Percentiles rank a stretch among this genome's conserved stretches.
These are phyloP conservation scores for Rhizopogon vesiculosus DNA, from an alignment of 768 basidiomycete species.

Conservation along the genomic window DNA sequence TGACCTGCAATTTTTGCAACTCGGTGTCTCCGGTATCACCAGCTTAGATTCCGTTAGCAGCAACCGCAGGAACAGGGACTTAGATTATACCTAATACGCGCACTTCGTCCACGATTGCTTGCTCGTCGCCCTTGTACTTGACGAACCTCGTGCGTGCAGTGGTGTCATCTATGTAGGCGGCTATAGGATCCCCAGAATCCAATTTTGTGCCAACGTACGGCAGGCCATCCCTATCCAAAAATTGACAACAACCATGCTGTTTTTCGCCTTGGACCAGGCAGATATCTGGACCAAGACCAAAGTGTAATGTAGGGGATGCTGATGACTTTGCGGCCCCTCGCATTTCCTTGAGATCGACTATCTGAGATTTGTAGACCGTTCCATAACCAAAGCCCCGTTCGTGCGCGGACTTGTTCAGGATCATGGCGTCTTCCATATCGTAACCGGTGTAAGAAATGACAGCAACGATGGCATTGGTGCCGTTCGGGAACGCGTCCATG, in stretches of 20 bases:
- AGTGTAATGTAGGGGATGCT: constrained; percentile 73
- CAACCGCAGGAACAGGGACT: background rate
- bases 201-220: constrained; percentile 73
- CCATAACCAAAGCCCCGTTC: constrained; percentile 98
- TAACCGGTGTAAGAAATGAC: constrained; percentile 99
- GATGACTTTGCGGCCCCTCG: constrained; percentile 57
- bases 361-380: constrained; percentile 92
- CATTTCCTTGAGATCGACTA: constrained; percentile 83
- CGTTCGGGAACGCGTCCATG: constrained; percentile 98
- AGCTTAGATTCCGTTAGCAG: constrained; percentile 39
- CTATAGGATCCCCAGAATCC: constrained; percentile 71
- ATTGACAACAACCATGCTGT: constrained; percentile 39
- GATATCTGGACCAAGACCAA: constrained; percentile 82
- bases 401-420: constrained; percentile 96
- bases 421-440: constrained; percentile 99
- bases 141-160: constrained; percentile 78
- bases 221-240: constrained; percentile 80
- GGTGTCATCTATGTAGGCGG: constrained; percentile 84
- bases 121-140: constrained; percentile 97
- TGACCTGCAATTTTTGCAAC: constrained; percentile 90
- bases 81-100: constrained; percentile 70
- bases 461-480: constrained; percentile 97
- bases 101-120: constrained; percentile 85
- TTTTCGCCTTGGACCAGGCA: constrained; percentile 42
- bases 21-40: constrained; percentile 84